Base-by-base conservation (phyloP, 805 yeast species). In the Crinitomyces ghanaensis region DNA sequence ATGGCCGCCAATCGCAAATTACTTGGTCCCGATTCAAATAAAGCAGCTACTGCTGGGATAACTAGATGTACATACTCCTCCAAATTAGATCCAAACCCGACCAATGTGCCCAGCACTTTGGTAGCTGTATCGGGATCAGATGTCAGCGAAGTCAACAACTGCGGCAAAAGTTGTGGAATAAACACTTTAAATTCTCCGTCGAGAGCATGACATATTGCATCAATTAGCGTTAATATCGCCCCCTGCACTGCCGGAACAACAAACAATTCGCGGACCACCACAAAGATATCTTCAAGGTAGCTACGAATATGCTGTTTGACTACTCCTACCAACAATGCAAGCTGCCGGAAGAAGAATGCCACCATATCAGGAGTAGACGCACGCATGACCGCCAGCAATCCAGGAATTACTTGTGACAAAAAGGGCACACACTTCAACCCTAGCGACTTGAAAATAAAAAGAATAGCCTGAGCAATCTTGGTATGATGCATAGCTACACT, bases 301-400 rank as follows among this genome's bases (percentile, higher is more conserved):
- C 93, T 88, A 32, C 96, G 64, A 13, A 91, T 81, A 50, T 91
- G 95, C 49, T 84, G 88, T 43, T 81, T 83, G 19, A 86, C 95
- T 43, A 85, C 82, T 14, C 71, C 59, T 4, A 86, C 76, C 41
- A 91, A 62, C 1, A 77, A 77, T 8, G 91, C 77, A 38, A 91
- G 60, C 48, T 88, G 96, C 50, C 85, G 84, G 57, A 91, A 85
- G 49, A 86, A 81, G 36, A 86, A 79, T 45, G 84, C 94, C 12
- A 83, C 62, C 72, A 83, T 72, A 0, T 81, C 70, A 2, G 76
- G 74, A 2, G 86, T 79, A 37, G 61, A 52, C 1, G 76, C 65
- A 34, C 75, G 77, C 84, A 91, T 83, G 5, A 88, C 95, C 22
- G 68, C 68, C 19, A 84, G 65, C 41, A 91, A 74, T 0, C 93